These are phyloP conservation scores for Chaetothyriales sp. DNA, from an alignment of 2,329 filamentous ascomycete species.

Conservation along the genomic window DNA sequence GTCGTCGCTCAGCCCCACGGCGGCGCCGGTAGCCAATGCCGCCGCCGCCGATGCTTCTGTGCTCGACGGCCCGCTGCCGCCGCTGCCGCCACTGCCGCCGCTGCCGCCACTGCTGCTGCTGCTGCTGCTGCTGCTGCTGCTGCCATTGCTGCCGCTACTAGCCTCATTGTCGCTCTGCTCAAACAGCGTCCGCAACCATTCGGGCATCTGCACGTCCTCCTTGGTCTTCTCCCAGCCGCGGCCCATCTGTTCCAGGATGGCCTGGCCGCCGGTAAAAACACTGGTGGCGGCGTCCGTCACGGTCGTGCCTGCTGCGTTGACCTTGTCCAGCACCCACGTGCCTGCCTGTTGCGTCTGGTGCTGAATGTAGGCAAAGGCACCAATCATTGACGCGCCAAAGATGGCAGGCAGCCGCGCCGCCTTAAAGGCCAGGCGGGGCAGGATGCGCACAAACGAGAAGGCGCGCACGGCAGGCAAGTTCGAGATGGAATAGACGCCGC, in stretches of 20 bases:
- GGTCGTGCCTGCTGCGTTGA: conserved; percentile 58
- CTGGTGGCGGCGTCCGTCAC: conserved; percentile 39
- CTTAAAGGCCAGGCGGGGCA: conserved; percentile 85
- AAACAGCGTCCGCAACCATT: conserved; percentile 69
- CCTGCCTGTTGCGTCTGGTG: conserved; percentile 84
- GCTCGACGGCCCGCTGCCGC: conserved; percentile 22
- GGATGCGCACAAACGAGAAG: conserved; percentile 51
- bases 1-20: conserved; percentile 60
- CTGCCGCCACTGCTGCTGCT: conserved; percentile 9
- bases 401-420: conserved; percentile 77
- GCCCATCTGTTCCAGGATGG: conserved; percentile 64
- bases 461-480: conserved; percentile 54
- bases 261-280: conserved; percentile 58
- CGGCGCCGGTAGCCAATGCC: conserved; percentile 57
- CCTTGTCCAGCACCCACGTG: conserved; percentile 62
- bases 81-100: conserved; percentile 34
- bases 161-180: conserved; percentile 45
- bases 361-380: conserved; percentile 80
- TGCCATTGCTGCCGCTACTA: conserved; percentile 31
- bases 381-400: conserved; percentile 78
- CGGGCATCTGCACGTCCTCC: conserved; percentile 55
- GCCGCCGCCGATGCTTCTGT: conserved; percentile 46
- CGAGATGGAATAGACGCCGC: conserved; percentile 65
- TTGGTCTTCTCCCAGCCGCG: conserved; percentile 74
- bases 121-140: conserved; percentile 21